Percentiles rank a stretch among this genome's conserved stretches.
Evolutionary conservation across 495 filamentous ascomycete genomes (phyloP).

Genomic region (Parathielavia hyrcaniae): DNA sequence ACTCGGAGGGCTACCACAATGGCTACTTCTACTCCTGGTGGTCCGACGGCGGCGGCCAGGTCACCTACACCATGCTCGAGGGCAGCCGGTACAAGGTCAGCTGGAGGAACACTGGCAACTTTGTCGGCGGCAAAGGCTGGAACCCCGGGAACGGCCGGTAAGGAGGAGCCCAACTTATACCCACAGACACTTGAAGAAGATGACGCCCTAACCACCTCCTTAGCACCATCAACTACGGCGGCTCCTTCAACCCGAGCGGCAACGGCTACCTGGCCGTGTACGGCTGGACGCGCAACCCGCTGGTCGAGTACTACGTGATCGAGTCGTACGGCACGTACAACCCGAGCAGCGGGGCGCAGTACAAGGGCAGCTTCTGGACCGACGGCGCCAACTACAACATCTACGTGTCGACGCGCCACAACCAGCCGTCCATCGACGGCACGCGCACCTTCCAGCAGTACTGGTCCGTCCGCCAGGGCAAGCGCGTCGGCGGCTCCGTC

Average conservation of each 20-base stretch:
- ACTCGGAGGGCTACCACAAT: constrained; percentile 40
- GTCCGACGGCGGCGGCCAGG: constrained; percentile 49
- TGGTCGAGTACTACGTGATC: constrained; percentile 56
- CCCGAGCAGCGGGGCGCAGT: constrained; percentile 39
- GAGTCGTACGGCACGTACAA: constrained; percentile 51
- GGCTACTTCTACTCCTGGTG: constrained; percentile 58
- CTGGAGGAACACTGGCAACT: constrained; percentile 51
- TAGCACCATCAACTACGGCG: constrained; percentile 30
- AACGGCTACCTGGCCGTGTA: constrained; percentile 52
- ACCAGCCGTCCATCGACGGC: constrained; percentile 53
- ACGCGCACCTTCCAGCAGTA: constrained; percentile 52
- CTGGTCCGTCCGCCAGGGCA: constrained; percentile 47
- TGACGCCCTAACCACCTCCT: background rate
- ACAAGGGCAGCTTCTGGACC: constrained; percentile 49
- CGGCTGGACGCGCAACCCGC: constrained; percentile 51
- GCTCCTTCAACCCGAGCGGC: constrained; percentile 26
- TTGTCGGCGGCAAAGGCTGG: constrained; percentile 58
- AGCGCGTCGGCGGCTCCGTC: constrained; percentile 46
- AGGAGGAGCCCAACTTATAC: background rate
- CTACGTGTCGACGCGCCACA: constrained; percentile 50
- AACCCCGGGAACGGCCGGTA: constrained; percentile 37
- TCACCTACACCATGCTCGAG: constrained; percentile 49
- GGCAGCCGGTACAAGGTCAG: constrained; percentile 48
- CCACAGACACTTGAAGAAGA: no score
- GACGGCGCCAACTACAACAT: constrained; percentile 62